Conservation (phyloP, 139 green algal genomes). For the Chlorella ohadii region DNA sequence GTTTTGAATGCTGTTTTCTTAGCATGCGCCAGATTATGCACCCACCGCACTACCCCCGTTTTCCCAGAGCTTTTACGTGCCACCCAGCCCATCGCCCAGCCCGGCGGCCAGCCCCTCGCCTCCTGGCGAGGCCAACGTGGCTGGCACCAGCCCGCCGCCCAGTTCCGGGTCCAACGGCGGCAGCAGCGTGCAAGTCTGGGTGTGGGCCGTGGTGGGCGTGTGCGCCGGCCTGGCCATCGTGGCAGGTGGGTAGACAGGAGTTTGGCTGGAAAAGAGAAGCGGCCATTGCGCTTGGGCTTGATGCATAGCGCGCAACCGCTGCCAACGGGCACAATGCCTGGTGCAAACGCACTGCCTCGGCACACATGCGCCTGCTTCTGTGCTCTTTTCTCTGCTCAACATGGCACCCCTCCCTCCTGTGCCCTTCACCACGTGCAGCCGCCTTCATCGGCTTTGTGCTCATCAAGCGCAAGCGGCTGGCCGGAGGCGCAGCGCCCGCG, state of each 20-base stretch:
- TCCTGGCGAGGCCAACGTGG: no score
- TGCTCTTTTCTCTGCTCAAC: no score
- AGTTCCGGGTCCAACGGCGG: not conserved
- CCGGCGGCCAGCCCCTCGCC: not conserved
- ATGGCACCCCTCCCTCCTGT: no score
- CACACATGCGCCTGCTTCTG: no score
- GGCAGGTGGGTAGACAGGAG: not conserved
- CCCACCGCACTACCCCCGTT: not conserved
- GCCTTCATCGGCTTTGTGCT: conserved; percentile 26
- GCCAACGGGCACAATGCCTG: no score
- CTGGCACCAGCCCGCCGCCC: not conserved
- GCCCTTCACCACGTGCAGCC: no score
- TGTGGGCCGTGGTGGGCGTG: conserved; percentile 27
- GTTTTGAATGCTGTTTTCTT: no score
- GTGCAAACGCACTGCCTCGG: no score
- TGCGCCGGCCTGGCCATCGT: conserved; percentile 25
- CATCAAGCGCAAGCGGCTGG: not conserved
- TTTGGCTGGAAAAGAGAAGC: no score
- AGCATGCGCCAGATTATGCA: not conserved
- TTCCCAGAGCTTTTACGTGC: not conserved
- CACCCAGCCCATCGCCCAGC: not conserved
- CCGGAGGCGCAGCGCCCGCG: not conserved
- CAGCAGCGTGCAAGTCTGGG: conserved; percentile 19
- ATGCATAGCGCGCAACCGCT: no score
- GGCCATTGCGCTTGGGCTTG: no score